phyloP scores from a whole-genome alignment of 2,329 filamentous ascomycete genomes.

The Nothophaeocryptopus gaeumannii region DNA sequence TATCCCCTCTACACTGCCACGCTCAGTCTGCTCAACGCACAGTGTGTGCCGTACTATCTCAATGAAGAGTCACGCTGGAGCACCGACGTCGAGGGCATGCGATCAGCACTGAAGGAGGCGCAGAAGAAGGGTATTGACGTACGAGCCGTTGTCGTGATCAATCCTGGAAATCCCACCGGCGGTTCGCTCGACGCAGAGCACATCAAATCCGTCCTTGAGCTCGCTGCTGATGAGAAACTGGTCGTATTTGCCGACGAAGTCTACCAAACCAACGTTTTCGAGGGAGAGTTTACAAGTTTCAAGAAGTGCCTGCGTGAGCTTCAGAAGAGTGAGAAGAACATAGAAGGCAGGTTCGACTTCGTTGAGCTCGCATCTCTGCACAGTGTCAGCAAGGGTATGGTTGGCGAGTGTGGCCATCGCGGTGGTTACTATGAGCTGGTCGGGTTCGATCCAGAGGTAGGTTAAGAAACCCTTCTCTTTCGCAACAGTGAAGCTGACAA shows the following conservation, averaged over 20 bases:
- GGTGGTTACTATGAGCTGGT: conserved; percentile 97
- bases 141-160: conserved; percentile 93
- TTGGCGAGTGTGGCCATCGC: conserved; percentile 95
- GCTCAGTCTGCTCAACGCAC: conserved; percentile 77
- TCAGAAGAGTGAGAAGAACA: conserved; percentile 62
- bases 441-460: conserved; percentile 64
- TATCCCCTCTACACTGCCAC: conserved; percentile 98
- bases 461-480: conserved; percentile 19
- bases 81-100: conserved; percentile 78
- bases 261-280: conserved; percentile 98
- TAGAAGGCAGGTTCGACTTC: conserved; percentile 72
- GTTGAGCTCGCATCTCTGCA: conserved; percentile 91
- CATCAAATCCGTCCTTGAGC: conserved; percentile 78
- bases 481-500: conserved; percentile 25
- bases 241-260: conserved; percentile 95
- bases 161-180: conserved; percentile 96
- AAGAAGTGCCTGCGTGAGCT: conserved; percentile 81
- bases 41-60: conserved; percentile 88
- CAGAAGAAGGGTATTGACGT: conserved; percentile 77
- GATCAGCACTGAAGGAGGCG: conserved; percentile 69
- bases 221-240: conserved; percentile 79
- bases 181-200: conserved; percentile 76
- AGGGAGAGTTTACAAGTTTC: conserved; percentile 92
- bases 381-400: conserved; percentile 96
- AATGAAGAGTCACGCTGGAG: conserved; percentile 85